Percentiles rank a stretch among this genome's conserved stretches.
Conservation (phyloP, 352 stramenopile genomes). For the Pythium chondricola region DNA sequence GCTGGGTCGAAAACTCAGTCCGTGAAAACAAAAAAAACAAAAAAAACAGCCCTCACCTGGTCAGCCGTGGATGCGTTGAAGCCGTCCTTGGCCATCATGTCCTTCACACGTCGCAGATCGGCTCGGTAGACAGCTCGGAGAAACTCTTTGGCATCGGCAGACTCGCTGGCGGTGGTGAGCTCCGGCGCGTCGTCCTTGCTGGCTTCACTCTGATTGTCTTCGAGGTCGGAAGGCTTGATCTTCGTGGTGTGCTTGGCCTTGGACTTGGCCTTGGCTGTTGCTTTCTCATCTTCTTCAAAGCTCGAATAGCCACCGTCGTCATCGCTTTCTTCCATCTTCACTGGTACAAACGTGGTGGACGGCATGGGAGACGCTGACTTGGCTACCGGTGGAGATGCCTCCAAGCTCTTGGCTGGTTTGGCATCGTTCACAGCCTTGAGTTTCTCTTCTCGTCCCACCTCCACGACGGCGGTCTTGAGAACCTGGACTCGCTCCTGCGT, state of each 20-base stretch:
- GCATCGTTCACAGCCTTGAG: not conserved
- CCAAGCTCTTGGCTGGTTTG: not conserved
- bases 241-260: not conserved
- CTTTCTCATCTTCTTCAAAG: conserved; percentile 40
- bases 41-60: conserved; percentile 32
- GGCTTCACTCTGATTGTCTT: conserved; percentile 18
- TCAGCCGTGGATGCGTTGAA: conserved; percentile 48
- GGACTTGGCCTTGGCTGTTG: conserved; percentile 8
- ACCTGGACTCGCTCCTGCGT: conserved; percentile 13
- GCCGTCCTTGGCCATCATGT: conserved; percentile 42
- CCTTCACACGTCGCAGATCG: conserved; percentile 41
- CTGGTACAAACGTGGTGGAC: not conserved
- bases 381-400: not conserved
- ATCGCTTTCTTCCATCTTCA: not conserved
- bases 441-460: conserved; percentile 14
- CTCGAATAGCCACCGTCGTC: conserved; percentile 52
- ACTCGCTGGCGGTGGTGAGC: conserved; percentile 44
- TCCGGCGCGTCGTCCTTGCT: conserved; percentile 16
- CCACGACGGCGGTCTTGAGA: conserved; percentile 18
- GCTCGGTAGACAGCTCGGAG: conserved; percentile 55
- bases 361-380: not conserved
- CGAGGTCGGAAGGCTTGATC: no score
- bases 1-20: conserved; percentile 19
- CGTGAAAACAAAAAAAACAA: not conserved
- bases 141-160: conserved; percentile 49